Percentiles rank a stretch among this genome's conserved stretches.
These are phyloP conservation scores for Gracilariopsis chorda DNA, from an alignment of 23 red algal species.

Conservation along the genomic window DNA sequence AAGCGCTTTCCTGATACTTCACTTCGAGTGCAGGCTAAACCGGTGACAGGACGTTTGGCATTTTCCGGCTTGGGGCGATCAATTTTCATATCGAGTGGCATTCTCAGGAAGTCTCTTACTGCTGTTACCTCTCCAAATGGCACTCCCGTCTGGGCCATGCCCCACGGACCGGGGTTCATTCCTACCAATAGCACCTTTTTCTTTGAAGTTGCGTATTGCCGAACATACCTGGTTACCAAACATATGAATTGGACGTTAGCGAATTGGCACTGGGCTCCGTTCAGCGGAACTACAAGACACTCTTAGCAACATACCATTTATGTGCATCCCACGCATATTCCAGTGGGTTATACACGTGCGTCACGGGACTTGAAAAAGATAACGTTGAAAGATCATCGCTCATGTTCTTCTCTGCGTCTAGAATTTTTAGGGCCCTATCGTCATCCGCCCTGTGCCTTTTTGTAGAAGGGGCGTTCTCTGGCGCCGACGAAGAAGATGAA, in stretches of 20 bases:
- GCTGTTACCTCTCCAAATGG: constrained; percentile 68
- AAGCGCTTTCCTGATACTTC: constrained; percentile 70
- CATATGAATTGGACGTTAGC: background rate
- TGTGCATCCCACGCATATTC: constrained; percentile 68
- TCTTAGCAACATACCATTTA: constrained; percentile 36
- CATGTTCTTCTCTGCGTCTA: constrained; percentile 57
- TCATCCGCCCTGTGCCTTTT: background rate
- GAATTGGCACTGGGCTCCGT: background rate
- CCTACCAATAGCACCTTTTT: constrained; percentile 73
- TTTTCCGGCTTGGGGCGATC: constrained; percentile 34
- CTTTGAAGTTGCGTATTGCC: constrained; percentile 11
- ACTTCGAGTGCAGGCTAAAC: constrained; percentile 18
- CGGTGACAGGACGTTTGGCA: constrained; percentile 54
- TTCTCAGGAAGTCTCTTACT: constrained; percentile 56
- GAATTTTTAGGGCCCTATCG: background rate
- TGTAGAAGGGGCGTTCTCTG: background rate
- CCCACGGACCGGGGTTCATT: constrained; percentile 83
- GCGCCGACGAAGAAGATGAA: background rate
- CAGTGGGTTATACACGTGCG: constrained; percentile 60
- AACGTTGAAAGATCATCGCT: constrained; percentile 8
- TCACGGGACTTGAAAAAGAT: constrained; percentile 41
- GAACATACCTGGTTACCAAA: constrained; percentile 32
- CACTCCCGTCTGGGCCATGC: constrained; percentile 75
- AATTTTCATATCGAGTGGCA: constrained; percentile 3
- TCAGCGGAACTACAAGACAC: background rate